phyloP scores from a whole-genome alignment of 805 yeast genomes.

The Ogataea allantospora region DNA sequence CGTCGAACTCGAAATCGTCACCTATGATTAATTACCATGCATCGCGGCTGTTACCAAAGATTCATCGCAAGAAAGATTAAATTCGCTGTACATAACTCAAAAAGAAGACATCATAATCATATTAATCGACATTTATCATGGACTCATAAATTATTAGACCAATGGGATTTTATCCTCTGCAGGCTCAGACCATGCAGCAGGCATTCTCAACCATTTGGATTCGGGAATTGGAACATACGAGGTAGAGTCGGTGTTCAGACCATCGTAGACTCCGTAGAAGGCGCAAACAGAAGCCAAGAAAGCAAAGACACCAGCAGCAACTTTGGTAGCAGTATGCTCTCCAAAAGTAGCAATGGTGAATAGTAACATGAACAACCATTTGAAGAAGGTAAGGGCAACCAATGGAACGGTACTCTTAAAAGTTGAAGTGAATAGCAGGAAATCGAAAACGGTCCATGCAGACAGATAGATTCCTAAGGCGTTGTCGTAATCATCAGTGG shows the following conservation, averaged over 20 bases:
- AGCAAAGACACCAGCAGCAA: constrained; percentile 45
- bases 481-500: constrained; percentile 34
- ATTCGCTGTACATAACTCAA: constrained; percentile 17
- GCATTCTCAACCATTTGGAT: constrained; percentile 32
- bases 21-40: constrained; percentile 57
- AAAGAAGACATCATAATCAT: constrained; percentile 1
- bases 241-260: constrained; percentile 31
- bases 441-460: constrained; percentile 49
- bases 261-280: constrained; percentile 44
- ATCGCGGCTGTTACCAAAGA: constrained; percentile 52
- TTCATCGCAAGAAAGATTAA: constrained; percentile 38
- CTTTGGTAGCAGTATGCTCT: constrained; percentile 30
- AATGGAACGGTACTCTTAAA: constrained; percentile 44
- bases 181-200: constrained; percentile 29
- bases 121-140: too few relatives aligned
- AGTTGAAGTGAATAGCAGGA: constrained; percentile 41
- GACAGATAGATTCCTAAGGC: constrained; percentile 47
- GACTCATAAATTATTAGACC: too few relatives aligned
- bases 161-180: constrained; percentile 18
- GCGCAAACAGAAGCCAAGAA: constrained; percentile 40
- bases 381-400: constrained; percentile 37
- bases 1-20: constrained; percentile 36
- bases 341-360: constrained; percentile 42
- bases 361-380: constrained; percentile 42
- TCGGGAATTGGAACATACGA: constrained; percentile 30